Percentiles rank a stretch among this genome's conserved stretches.
These are phyloP conservation scores for Przewalskia tangutica DNA, from an alignment of 257 asterid genomes.

Conservation along the genomic window DNA sequence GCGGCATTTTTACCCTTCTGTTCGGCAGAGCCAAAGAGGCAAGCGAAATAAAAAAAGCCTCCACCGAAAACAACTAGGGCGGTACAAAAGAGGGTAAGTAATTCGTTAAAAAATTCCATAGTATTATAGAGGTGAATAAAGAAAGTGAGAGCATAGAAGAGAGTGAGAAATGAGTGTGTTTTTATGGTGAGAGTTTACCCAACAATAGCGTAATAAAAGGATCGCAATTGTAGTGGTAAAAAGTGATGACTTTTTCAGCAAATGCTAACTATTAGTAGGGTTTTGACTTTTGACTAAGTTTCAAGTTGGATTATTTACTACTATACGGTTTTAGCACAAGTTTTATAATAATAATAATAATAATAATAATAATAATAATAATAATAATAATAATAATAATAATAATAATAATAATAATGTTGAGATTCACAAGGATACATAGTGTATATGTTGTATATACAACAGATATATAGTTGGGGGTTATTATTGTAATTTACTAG, in stretches of 20 bases:
- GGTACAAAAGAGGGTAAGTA: conserved; percentile 48
- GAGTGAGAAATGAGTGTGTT: not conserved
- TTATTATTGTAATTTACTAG: too few relatives aligned
- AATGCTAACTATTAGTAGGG: too few relatives aligned
- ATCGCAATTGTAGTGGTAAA: not conserved
- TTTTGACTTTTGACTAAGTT: too few relatives aligned
- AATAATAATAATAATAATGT: too few relatives aligned
- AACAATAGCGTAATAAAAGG: not conserved
- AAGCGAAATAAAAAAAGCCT: conserved; percentile 58
- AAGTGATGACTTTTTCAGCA: not conserved
- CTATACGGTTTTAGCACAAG: too few relatives aligned
- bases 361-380: too few relatives aligned
- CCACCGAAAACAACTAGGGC: conserved; percentile 35
- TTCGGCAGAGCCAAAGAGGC: conserved; percentile 56
- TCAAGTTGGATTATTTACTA: too few relatives aligned
- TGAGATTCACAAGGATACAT: too few relatives aligned
- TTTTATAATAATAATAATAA: too few relatives aligned
- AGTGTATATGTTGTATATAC: too few relatives aligned
- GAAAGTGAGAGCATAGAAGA: not conserved
- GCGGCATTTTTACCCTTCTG: conserved; percentile 50
- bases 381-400: too few relatives aligned
- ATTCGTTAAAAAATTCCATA: conserved; percentile 26
- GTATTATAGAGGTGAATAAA: not conserved
- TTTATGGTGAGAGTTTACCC: not conserved
- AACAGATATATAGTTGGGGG: too few relatives aligned